These are phyloP conservation scores for Mortierella claussenii DNA, from an alignment of 192 early-diverging fungal genomes.

Conservation along the genomic window DNA sequence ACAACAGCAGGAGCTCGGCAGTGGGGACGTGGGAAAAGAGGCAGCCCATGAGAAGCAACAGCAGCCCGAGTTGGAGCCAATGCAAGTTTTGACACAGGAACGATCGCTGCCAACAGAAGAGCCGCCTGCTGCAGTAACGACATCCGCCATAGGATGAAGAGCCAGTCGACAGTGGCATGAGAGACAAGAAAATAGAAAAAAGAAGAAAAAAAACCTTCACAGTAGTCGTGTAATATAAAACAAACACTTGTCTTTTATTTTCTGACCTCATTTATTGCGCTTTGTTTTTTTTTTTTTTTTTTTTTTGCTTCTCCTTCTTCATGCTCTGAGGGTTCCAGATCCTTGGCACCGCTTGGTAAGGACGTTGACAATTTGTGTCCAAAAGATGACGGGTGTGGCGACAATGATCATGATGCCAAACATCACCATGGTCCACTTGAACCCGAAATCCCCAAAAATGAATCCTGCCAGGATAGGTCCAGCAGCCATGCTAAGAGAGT, in stretches of 20 bases:
- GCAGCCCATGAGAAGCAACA: no score
- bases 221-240: not conserved
- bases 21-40: no score
- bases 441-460: conserved; percentile 64
- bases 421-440: conserved; percentile 61
- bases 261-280: not conserved
- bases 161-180: not conserved
- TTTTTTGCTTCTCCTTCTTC: conserved; percentile 5
- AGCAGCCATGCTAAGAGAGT: conserved; percentile 78
- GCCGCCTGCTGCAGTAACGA: no score
- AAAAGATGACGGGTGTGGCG: conserved; percentile 39
- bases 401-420: conserved; percentile 34
- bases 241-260: not conserved
- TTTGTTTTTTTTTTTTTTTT: conserved; percentile 18
- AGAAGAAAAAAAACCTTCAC: not conserved
- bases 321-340: no score
- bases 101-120: no score
- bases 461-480: conserved; percentile 74
- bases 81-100: no score
- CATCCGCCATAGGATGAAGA: not conserved
- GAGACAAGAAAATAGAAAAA: not conserved
- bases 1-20: no score
- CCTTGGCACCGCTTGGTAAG: not conserved
- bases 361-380: conserved; percentile 13
- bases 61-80: no score